A percentile compares a stretch with the other conserved stretches of the same genome.
phyloP scores from a whole-genome alignment of 768 basidiomycete genomes.

The Mycena epipterygia region DNA sequence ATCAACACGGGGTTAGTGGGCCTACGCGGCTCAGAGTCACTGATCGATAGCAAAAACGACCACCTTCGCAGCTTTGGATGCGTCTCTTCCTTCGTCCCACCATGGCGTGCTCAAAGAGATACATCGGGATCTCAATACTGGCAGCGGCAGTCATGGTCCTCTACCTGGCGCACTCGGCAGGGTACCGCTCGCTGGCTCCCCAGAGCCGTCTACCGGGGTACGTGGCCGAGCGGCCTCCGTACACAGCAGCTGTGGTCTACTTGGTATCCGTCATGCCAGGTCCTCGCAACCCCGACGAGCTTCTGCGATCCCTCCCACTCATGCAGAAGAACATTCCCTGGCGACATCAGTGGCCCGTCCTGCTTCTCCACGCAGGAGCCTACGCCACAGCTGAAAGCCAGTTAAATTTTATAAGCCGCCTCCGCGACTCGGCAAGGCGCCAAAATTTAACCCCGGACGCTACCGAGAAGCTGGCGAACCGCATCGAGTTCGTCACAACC shows the following conservation, averaged over 20 bases:
- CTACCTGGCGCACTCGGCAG: neutral
- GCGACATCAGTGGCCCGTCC: constrained; percentile 19
- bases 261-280: constrained; percentile 19
- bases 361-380: constrained; percentile 12
- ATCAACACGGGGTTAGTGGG: no score
- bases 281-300: neutral
- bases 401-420: neutral
- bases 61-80: neutral
- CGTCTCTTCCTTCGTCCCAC: neutral
- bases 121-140: neutral
- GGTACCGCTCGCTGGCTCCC: neutral
- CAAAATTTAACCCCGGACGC: neutral
- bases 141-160: neutral
- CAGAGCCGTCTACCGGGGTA: neutral
- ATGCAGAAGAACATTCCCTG: constrained; percentile 21
- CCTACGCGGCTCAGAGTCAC: no score
- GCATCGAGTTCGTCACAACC: constrained; percentile 10
- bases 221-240: neutral
- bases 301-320: constrained; percentile 1
- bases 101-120: constrained; percentile 3
- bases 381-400: neutral
- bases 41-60: neutral
- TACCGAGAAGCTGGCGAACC: neutral
- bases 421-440: neutral
- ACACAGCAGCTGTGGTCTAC: constrained; percentile 11